Evolutionary conservation across 768 basidiomycete genomes (phyloP).

Genomic region (Krasilnikovozyma curviuscula): DNA sequence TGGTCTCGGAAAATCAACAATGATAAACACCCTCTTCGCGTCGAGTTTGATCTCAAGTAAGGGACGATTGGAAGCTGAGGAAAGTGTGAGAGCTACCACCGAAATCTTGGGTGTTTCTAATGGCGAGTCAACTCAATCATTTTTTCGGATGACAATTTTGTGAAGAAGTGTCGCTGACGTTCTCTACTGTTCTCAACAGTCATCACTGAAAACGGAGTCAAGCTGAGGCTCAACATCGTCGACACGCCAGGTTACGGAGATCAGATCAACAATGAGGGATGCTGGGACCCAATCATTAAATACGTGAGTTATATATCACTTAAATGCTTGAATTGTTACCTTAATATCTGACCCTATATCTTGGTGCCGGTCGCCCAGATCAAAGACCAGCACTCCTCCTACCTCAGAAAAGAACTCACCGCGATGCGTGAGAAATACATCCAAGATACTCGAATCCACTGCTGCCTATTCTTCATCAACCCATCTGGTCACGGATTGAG

Average conservation of each 20-base stretch:
- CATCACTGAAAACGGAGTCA: constrained; percentile 89
- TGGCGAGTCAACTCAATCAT: constrained; percentile 37
- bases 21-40: constrained; percentile 98
- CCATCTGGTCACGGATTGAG: constrained; percentile 95
- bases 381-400: constrained; percentile 88
- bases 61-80: constrained; percentile 70
- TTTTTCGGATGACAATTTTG: neutral
- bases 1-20: constrained; percentile 90
- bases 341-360: neutral
- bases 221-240: constrained; percentile 85
- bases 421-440: constrained; percentile 98
- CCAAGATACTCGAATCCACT: constrained; percentile 95
- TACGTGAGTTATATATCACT: constrained; percentile 39
- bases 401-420: constrained; percentile 94
- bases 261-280: constrained; percentile 96
- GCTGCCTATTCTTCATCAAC: constrained; percentile 94
- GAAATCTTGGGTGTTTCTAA: constrained; percentile 90
- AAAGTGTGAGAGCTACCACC: constrained; percentile 82
- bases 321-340: neutral
- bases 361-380: constrained; percentile 16
- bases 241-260: constrained; percentile 98
- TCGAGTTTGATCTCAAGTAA: constrained; percentile 96
- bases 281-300: constrained; percentile 92
- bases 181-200: constrained; percentile 33
- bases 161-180: neutral